Percentiles rank a stretch among this genome's conserved stretches.
phyloP scores from a whole-genome alignment of 306 rosid genomes.

The Abrus precatorius region DNA sequence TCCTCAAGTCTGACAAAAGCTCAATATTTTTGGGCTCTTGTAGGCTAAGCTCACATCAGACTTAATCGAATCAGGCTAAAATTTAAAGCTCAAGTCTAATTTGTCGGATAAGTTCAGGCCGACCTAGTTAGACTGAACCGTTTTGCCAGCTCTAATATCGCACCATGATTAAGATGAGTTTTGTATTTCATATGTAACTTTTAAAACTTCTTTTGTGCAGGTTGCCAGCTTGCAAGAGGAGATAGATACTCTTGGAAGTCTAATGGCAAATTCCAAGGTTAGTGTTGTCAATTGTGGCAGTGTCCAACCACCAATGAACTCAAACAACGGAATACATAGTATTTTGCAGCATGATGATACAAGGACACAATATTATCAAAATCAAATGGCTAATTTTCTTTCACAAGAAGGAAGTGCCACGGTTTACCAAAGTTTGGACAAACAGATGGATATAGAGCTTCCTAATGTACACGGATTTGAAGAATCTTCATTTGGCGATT shows the following conservation, averaged over 20 bases:
- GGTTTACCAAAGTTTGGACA: conserved; percentile 47
- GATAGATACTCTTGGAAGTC: conserved; percentile 73
- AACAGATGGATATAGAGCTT: conserved; percentile 55
- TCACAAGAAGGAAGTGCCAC: conserved; percentile 48
- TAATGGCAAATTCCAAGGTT: conserved; percentile 54
- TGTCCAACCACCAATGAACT: conserved; percentile 47
- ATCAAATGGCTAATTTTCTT: conserved; percentile 49
- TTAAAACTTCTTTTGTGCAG: conserved; percentile 51
- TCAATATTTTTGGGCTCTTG: too few relatives aligned
- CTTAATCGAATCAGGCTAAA: too few relatives aligned
- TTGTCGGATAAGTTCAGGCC: too few relatives aligned
- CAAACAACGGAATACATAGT: conserved; percentile 48
- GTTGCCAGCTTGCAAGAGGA: conserved; percentile 87
- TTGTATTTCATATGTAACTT: neutral
- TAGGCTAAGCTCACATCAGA: too few relatives aligned
- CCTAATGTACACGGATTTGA: conserved; percentile 54
- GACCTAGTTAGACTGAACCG: too few relatives aligned
- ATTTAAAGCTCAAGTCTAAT: too few relatives aligned
- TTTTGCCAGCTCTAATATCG: neutral
- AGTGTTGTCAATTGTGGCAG: conserved; percentile 49
- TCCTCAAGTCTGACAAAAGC: too few relatives aligned
- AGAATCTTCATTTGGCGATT: conserved; percentile 57
- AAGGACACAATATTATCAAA: conserved; percentile 56
- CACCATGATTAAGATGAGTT: neutral
- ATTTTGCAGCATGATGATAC: conserved; percentile 54